Conservation (phyloP, 129 eudicot species). For the Artemisia annua region DNA sequence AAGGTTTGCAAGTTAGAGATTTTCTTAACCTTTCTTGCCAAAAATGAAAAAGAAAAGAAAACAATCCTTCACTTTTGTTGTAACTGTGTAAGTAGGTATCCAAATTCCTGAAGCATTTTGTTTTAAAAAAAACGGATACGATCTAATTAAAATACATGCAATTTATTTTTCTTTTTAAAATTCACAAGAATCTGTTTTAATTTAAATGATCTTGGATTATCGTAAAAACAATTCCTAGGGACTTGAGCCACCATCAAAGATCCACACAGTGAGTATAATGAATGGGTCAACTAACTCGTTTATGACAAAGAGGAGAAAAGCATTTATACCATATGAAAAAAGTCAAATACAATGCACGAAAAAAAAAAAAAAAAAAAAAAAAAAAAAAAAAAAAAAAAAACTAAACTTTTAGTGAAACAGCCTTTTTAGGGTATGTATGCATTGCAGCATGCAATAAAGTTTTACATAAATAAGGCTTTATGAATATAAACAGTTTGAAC, state of each 20-base stretch:
- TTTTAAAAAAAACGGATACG: neutral
- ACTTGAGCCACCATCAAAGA: conserved; percentile 35
- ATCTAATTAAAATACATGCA: neutral
- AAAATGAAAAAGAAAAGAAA: no score
- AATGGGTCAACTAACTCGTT: conserved; percentile 32
- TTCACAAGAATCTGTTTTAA: neutral
- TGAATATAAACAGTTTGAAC: neutral
- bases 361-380: neutral
- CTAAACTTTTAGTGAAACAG: neutral
- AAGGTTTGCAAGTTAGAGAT: no score
- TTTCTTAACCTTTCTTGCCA: no score
- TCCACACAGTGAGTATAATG: conserved; percentile 20
- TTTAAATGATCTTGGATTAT: neutral
- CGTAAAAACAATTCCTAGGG: conserved; percentile 7
- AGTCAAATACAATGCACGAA: conserved; percentile 24
- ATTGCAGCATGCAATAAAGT: neutral
- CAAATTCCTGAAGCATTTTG: no score
- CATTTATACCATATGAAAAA: conserved; percentile 21
- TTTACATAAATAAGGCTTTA: neutral
- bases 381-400: neutral
- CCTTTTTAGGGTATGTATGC: conserved; percentile 15
- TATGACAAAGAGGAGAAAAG: conserved; percentile 22
- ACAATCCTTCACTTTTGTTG: no score
- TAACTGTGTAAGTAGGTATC: no score
- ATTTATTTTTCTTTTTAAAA: no score